A percentile compares a stretch with the other conserved stretches of the same genome.
phyloP scores from a whole-genome alignment of 2,329 filamentous ascomycete species.

The Stromatinia cepivora region DNA sequence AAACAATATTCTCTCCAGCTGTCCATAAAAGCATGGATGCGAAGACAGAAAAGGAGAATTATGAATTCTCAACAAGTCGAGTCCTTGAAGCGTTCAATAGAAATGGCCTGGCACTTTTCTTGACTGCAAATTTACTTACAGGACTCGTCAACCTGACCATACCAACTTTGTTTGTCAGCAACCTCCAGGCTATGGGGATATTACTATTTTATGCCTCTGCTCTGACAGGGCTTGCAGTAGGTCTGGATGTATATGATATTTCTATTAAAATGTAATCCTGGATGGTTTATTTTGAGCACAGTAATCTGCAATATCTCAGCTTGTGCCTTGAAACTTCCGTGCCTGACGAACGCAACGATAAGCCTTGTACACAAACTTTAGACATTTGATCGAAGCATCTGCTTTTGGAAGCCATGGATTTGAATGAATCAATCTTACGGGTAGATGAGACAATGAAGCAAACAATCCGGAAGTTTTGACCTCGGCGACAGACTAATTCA shows the following conservation, averaged over 20 bases:
- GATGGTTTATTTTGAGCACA: background rate
- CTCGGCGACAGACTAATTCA: slow-evolving; percentile 4
- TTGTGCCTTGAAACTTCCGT: background rate
- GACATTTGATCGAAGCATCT: slow-evolving; percentile 6
- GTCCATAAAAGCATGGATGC: slow-evolving; percentile 55
- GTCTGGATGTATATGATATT: slow-evolving; percentile 50
- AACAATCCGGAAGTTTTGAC: slow-evolving; percentile 1
- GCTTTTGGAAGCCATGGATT: background rate
- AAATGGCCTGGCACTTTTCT: slow-evolving; percentile 82
- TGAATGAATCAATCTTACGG: background rate
- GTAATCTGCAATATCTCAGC: slow-evolving; percentile 16
- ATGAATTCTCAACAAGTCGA: slow-evolving; percentile 71
- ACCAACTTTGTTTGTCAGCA: slow-evolving; percentile 72
- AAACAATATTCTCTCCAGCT: slow-evolving; percentile 74
- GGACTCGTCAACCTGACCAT: slow-evolving; percentile 86
- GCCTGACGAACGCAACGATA: slow-evolving; percentile 12
- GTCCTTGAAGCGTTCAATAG: slow-evolving; percentile 84
- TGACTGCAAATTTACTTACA: slow-evolving; percentile 86
- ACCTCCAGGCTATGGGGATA: slow-evolving; percentile 67
- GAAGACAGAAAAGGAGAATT: slow-evolving; percentile 62
- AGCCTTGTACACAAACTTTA: slow-evolving; percentile 8
- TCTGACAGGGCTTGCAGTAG: slow-evolving; percentile 67
- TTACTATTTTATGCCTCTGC: slow-evolving; percentile 69
- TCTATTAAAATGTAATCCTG: slow-evolving; percentile 23
- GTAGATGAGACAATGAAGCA: slow-evolving; percentile 17